Evolutionary conservation across 2,329 filamentous ascomycete genomes (phyloP), one percentile per base, ranked within the genome.

Genomic region (Neofusicoccum parvum): DNA sequence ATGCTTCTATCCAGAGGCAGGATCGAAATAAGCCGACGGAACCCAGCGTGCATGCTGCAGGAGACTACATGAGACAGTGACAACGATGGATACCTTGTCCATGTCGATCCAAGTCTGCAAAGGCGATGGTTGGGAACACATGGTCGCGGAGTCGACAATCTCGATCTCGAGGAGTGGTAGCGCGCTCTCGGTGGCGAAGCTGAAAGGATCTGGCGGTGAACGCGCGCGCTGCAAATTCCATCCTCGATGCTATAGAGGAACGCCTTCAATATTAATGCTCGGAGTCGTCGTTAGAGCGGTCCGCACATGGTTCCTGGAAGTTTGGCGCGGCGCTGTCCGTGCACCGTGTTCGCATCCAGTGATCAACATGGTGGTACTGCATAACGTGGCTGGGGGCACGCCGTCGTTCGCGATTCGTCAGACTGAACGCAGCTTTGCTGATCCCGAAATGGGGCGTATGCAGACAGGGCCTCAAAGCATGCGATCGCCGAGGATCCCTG

Each of bases 331-430:
- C 27, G 27, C 10, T 45, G 56, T 60, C 56, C 17, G 56, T 60
- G 56, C 56, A 43, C 32, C 12, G 56, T 37, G 56, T 60, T 60
- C 56, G 56, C 56, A 60, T 60, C 32, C 56, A 60, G 32, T 48
- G 56, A 60, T 60, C 56, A 15, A 17, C 56, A 36, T 37, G 27
- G 43, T 60, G 10, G 56, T n/a, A 60, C 56, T 14, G 56, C 56
- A 60, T 60, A 60, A 59, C 54, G 54, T 59, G 54, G 54, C 54
- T 59, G 54, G 23, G 54, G 34, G 23, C 32, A 37, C 32, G 56
- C 32, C 34, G 41, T 4, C 41, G n/a, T 4, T 15, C 20, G 17
- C 43, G 32, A 48, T 60, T 60, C 56, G 56, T 60, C 56, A 60
- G 43, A 60, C 20, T 10, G 6, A 12, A 48, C 48, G 43, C 56